A percentile compares a stretch with the other conserved stretches of the same genome.
Evolutionary conservation across 164 flowering plant species (phyloP).

Genomic region (Vitis cinerea): DNA sequence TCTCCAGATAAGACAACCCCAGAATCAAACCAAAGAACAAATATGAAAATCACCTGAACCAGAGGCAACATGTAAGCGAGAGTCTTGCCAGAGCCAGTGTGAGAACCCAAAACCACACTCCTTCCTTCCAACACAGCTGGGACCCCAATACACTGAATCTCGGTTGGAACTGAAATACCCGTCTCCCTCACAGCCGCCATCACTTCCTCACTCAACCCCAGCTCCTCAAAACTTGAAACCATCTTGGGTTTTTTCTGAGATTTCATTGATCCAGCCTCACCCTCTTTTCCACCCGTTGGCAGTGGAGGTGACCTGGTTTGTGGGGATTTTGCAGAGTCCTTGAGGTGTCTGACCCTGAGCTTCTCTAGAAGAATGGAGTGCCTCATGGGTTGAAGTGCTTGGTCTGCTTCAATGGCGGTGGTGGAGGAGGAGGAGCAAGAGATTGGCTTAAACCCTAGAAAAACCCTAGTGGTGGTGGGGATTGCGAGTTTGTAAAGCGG

Average conservation of each 20-base stretch:
- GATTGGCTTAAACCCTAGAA: slow-evolving; percentile 55
- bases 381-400: slow-evolving; percentile 37
- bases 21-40: background rate
- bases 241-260: slow-evolving; percentile 20
- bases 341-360: slow-evolving; percentile 71
- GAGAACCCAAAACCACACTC: slow-evolving; percentile 95
- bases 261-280: background rate
- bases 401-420: slow-evolving; percentile 22
- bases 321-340: slow-evolving; percentile 42
- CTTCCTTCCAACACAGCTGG: slow-evolving; percentile 77
- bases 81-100: slow-evolving; percentile 97
- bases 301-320: slow-evolving; percentile 13
- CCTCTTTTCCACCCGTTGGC: slow-evolving; percentile 15
- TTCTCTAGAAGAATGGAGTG: slow-evolving; percentile 78
- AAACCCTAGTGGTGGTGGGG: slow-evolving; percentile 36
- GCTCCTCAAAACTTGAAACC: slow-evolving; percentile 61
- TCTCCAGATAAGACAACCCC: background rate
- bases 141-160: slow-evolving; percentile 84
- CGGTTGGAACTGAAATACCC: slow-evolving; percentile 85
- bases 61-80: slow-evolving; percentile 91
- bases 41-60: slow-evolving; percentile 62
- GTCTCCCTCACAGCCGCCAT: slow-evolving; percentile 75
- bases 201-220: slow-evolving; percentile 83
- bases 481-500: slow-evolving; percentile 29
- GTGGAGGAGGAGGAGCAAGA: slow-evolving; percentile 44